A percentile compares a stretch with the other conserved stretches of the same genome.
Conservation (phyloP, 2,329 filamentous ascomycete genomes). For the Moelleriella libera region DNA sequence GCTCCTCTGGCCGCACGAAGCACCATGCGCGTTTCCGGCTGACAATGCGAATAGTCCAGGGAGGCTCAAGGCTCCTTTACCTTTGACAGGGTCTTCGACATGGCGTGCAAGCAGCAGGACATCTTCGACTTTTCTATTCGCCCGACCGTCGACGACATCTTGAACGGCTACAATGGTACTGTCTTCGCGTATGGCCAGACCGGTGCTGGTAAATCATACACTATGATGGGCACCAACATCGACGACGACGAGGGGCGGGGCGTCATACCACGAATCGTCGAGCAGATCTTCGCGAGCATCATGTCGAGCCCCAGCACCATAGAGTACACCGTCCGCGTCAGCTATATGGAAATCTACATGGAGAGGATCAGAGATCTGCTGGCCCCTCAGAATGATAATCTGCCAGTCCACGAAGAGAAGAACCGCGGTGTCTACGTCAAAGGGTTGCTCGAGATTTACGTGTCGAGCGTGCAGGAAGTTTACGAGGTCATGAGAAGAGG, state of each 20-base stretch:
- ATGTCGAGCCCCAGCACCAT: constrained; percentile 83
- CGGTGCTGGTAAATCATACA: constrained; percentile 96
- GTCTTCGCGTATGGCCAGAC: constrained; percentile 98
- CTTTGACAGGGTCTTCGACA: constrained; percentile 95
- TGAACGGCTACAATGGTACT: constrained; percentile 98
- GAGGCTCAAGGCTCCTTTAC: constrained; percentile 81
- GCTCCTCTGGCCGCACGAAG: background rate
- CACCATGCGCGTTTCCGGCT: constrained; percentile 6
- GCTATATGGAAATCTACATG: constrained; percentile 99
- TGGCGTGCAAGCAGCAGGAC: constrained; percentile 77
- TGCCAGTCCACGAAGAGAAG: constrained; percentile 97
- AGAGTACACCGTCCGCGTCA: constrained; percentile 96
- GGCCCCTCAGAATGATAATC: constrained; percentile 84
- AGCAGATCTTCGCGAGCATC: constrained; percentile 95
- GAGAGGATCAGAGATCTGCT: constrained; percentile 91
- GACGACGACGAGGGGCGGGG: constrained; percentile 78
- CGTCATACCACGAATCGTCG: constrained; percentile 91
- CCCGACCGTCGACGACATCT: constrained; percentile 89
- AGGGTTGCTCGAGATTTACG: constrained; percentile 85
- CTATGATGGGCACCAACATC: constrained; percentile 74
- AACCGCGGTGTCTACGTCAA: constrained; percentile 94
- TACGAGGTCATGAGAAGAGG: constrained; percentile 94
- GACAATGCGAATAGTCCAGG: constrained; percentile 46
- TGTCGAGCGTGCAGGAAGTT: constrained; percentile 88
- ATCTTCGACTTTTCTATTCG: constrained; percentile 98